Evolutionary conservation across 2,329 filamentous ascomycete genomes (phyloP).

Genomic region (Teratosphaeria pseudoeucalypti): DNA sequence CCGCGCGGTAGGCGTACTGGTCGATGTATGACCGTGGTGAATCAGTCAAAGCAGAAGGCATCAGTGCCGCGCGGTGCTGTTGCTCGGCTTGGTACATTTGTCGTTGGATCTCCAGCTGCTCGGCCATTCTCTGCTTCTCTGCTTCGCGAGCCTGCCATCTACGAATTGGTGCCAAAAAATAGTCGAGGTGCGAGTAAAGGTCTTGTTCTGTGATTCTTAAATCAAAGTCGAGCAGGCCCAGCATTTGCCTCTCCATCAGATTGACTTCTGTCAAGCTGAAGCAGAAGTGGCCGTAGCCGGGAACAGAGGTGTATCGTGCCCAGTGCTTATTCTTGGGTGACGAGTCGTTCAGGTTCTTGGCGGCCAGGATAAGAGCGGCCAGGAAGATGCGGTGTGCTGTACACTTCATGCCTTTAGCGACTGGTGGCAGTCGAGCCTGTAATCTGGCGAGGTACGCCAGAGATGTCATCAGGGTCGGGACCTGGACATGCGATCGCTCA

Average conservation of each 20-base stretch:
- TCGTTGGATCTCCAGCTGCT: conserved; percentile 27
- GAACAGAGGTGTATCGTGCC: conserved; percentile 81
- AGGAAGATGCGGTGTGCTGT: conserved; percentile 97
- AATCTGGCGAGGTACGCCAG: conserved; percentile 86
- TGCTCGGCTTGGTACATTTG: conserved; percentile 28
- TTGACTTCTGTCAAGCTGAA: conserved; percentile 96
- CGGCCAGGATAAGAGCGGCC: conserved; percentile 70
- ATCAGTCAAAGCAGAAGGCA: conserved; percentile 11
- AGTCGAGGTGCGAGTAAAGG: conserved; percentile 75
- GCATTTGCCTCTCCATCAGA: conserved; percentile 97
- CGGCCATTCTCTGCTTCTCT: conserved; percentile 39
- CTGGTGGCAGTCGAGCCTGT: conserved; percentile 74
- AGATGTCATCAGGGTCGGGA: conserved; percentile 92
- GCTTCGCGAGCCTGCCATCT: conserved; percentile 43
- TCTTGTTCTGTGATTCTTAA: conserved; percentile 76
- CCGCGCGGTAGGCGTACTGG: conserved; percentile 18
- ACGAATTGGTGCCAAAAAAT: conserved; percentile 79
- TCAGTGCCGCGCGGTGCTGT: conserved; percentile 17
- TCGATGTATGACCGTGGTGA: conserved; percentile 23
- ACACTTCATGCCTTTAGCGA: conserved; percentile 92
- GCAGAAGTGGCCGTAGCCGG: conserved; percentile 64
- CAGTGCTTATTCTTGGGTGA: conserved; percentile 99
- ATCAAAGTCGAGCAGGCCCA: conserved; percentile 92
- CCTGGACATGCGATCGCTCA: conserved; percentile 87
- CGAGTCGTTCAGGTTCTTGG: conserved; percentile 97